A percentile compares a stretch with the other conserved stretches of the same genome.
Evolutionary conservation across 495 filamentous ascomycete genomes (phyloP).

Genomic region (Aspergillus leporis): DNA sequence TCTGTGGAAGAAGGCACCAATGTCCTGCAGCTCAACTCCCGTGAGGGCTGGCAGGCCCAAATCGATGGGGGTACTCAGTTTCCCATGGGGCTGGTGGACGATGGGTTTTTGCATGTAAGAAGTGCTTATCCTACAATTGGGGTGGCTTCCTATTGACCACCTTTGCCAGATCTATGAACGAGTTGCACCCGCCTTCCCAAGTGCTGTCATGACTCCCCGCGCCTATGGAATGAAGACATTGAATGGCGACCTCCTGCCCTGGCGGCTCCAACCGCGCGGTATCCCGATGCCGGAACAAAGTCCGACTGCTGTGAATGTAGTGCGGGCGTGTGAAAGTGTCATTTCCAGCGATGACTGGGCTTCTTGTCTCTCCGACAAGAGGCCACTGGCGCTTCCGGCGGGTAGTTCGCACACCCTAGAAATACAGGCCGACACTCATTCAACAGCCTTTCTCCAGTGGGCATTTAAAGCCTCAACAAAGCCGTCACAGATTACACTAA

Average conservation of each 20-base stretch:
- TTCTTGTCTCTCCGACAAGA: slow-evolving; percentile 9
- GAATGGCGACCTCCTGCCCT: slow-evolving; percentile 40
- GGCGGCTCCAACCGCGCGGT: slow-evolving; percentile 31
- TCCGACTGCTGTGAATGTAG: slow-evolving; percentile 13
- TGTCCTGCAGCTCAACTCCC: slow-evolving; percentile 23
- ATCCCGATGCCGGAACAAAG: slow-evolving; percentile 38
- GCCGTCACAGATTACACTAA: slow-evolving; percentile 25
- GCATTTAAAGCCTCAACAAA: slow-evolving; percentile 22
- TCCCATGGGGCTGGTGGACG: slow-evolving; percentile 35
- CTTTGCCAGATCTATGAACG: slow-evolving; percentile 37
- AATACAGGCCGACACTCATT: slow-evolving; percentile 36
- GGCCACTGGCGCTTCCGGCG: slow-evolving; percentile 20
- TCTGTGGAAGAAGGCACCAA: slow-evolving; percentile 20
- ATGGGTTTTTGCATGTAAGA: slow-evolving; percentile 43
- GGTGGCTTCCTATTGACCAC: not conserved
- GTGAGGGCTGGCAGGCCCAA: slow-evolving; percentile 24
- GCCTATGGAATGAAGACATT: slow-evolving; percentile 30
- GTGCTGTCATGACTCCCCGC: slow-evolving; percentile 14
- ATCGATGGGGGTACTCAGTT: slow-evolving; percentile 32
- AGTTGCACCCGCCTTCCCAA: slow-evolving; percentile 15
- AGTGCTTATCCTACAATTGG: not conserved
- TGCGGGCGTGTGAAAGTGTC: slow-evolving; percentile 28
- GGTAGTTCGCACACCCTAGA: slow-evolving; percentile 32
- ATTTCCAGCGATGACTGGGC: slow-evolving; percentile 22
- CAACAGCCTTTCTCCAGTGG: slow-evolving; percentile 39